A percentile compares a stretch with the other conserved stretches of the same genome.
phyloP scores from a whole-genome alignment of 495 filamentous ascomycete species.

The Acidomyces sp. region DNA sequence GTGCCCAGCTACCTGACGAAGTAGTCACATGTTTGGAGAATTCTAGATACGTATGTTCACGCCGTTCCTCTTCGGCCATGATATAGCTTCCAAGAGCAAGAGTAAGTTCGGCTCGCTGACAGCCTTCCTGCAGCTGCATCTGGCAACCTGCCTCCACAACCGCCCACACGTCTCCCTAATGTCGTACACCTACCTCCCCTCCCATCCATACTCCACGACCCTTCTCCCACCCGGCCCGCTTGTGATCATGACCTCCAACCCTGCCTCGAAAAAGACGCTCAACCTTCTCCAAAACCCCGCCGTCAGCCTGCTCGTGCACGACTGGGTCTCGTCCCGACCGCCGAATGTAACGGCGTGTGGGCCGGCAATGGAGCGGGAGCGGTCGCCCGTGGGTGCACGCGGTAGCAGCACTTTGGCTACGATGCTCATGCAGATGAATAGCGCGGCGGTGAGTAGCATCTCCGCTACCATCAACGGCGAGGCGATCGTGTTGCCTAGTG shows the following conservation, averaged over 20 bases:
- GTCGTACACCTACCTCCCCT: constrained; percentile 96
- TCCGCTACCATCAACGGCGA: constrained; percentile 83
- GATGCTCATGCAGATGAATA: constrained; percentile 79
- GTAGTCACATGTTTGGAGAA: constrained; percentile 87
- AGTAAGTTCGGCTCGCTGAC: not conserved
- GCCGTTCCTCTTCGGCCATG: not conserved
- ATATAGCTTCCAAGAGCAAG: not conserved
- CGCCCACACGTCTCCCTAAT: constrained; percentile 90
- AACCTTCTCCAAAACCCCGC: constrained; percentile 80
- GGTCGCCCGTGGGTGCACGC: constrained; percentile 41
- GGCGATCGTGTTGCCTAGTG: constrained; percentile 55
- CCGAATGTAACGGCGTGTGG: constrained; percentile 57
- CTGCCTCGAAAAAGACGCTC: constrained; percentile 73
- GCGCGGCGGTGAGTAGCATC: constrained; percentile 74
- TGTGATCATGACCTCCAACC: constrained; percentile 90
- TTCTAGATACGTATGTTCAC: constrained; percentile 65
- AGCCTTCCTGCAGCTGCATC: constrained; percentile 62
- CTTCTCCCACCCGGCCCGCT: constrained; percentile 36
- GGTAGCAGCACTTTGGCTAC: constrained; percentile 64
- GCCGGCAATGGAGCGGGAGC: constrained; percentile 40
- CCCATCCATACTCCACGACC: constrained; percentile 45
- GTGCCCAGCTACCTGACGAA: constrained; percentile 59
- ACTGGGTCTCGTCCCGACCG: constrained; percentile 93
- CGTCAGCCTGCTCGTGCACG: constrained; percentile 89
- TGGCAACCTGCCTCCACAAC: constrained; percentile 74